Base-by-base conservation (phyloP, 1,139 yeast species). In the Keqinozyma sinolaborantium region DNA sequence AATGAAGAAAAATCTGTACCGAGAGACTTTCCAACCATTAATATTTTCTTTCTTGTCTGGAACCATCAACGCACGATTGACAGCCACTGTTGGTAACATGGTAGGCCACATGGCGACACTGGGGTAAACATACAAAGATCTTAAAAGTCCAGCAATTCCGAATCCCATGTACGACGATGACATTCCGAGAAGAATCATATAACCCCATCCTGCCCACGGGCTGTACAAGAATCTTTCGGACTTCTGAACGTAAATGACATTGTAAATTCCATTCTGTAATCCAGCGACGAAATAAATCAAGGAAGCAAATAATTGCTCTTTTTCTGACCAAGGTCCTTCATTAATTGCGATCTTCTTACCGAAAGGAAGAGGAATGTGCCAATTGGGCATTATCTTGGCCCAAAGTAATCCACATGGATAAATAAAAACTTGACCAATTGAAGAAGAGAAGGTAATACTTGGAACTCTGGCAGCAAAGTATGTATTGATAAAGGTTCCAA, bases 251-350 rank as follows among this genome's bases (percentile, higher is more conserved):
- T 64, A 58, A 35, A 72, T 62, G n/a, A n/a, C n/a, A 29, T 72
- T 73, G 37, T 58, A 59, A 18, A 56, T 48, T 8, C 67, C 73
- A 34, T 73, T 71, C 24, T 72, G 62, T 27, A 64, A 64, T 14
- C 63, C 63, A 25, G 61, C 54, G 28, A 70, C 65, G 21, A 67
- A 56, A 43, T 67, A 65, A 40, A 70, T 58, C 60, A 58, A 36
- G 4, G 61, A 53, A 2, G 60, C 49, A 30, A 58, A 43, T 76
- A 77, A 73, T 51, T 80, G 86, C 48, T 81, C 88, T 51, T 81
- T 81, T 43, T 58, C 63, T 28, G 66, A 58, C 83, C 84, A 81
- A 6, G 78, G 77, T 5, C 81, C 81, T 2, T 79, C 78, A 38
- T 51, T 79, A 77, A 45, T 31, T 73, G 53, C 47, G 56, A 38